These are phyloP conservation scores for Bacidia gigantensis DNA, from an alignment of 495 filamentous ascomycete species.

Conservation along the genomic window DNA sequence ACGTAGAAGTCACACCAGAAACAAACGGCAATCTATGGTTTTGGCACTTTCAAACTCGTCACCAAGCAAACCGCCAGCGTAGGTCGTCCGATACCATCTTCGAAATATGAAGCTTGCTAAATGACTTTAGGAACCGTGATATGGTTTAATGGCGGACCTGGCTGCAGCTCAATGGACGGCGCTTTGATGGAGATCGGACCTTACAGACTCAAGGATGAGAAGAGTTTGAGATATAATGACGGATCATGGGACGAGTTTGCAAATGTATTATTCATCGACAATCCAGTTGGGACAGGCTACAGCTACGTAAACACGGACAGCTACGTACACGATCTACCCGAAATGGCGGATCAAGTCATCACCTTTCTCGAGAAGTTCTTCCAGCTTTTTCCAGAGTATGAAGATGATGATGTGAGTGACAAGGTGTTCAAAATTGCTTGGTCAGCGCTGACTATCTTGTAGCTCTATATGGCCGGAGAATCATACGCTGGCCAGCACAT, in stretches of 20 bases:
- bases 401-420: slow-evolving; percentile 72
- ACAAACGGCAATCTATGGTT: slow-evolving; percentile 92
- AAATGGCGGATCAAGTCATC: slow-evolving; percentile 84
- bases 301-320: slow-evolving; percentile 84
- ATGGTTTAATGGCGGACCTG: slow-evolving; percentile 94
- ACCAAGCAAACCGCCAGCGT: slow-evolving; percentile 76
- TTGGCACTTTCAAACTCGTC: slow-evolving; percentile 91
- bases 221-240: slow-evolving; percentile 63
- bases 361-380: slow-evolving; percentile 86
- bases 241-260: slow-evolving; percentile 97
- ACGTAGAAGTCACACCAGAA: slow-evolving; percentile 74
- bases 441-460: background rate
- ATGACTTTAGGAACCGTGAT: slow-evolving; percentile 53
- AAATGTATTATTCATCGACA: slow-evolving; percentile 90
- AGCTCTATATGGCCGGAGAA: slow-evolving; percentile 91
- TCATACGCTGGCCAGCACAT: slow-evolving; percentile 97
- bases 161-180: slow-evolving; percentile 93
- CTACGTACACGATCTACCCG: slow-evolving; percentile 68
- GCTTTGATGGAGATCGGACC: slow-evolving; percentile 96
- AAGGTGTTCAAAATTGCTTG: background rate
- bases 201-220: slow-evolving; percentile 69
- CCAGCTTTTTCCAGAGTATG: slow-evolving; percentile 77
- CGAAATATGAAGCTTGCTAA: background rate
- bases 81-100: background rate
- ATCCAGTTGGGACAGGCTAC: slow-evolving; percentile 90